These are phyloP conservation scores for Tulasnella sp. DNA, from an alignment of 768 basidiomycete species.

Conservation along the genomic window DNA sequence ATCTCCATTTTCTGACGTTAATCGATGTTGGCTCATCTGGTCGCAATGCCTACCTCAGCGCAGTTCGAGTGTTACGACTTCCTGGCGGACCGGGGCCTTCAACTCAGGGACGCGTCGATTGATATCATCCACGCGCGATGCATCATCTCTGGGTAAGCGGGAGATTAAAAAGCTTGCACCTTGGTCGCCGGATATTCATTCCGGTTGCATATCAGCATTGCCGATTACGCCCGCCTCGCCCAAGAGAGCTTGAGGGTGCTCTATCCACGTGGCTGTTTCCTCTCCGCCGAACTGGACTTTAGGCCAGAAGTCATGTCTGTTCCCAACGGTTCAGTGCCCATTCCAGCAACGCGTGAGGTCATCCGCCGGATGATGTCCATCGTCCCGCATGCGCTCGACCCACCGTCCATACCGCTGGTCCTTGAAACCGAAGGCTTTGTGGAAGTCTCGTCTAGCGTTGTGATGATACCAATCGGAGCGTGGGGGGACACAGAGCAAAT, in stretches of 20 bases:
- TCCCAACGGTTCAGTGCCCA: background rate
- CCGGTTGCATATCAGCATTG: background rate
- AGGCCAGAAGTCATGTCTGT: background rate
- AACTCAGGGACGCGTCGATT: background rate
- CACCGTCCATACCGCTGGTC: background rate
- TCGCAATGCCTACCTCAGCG: background rate
- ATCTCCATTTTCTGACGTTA: background rate
- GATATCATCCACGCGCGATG: background rate
- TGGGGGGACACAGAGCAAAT: background rate
- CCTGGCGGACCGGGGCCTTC: background rate
- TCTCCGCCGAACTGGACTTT: constrained; percentile 10
- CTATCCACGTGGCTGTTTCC: background rate
- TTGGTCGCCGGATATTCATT: background rate
- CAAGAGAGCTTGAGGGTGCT: background rate
- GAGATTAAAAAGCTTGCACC: background rate
- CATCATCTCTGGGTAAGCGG: constrained; percentile 2
- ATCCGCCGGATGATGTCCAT: background rate
- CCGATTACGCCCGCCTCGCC: background rate
- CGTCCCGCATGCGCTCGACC: background rate
- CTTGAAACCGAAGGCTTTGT: background rate
- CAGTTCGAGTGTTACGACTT: constrained; percentile 15
- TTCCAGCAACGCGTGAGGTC: background rate
- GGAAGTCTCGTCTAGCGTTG: background rate
- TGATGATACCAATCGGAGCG: background rate
- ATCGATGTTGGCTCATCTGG: background rate